Evolutionary conservation across 2,329 filamentous ascomycete genomes (phyloP), one percentile per base, ranked within the genome.

Genomic region (Arthrinium puccinioides): DNA sequence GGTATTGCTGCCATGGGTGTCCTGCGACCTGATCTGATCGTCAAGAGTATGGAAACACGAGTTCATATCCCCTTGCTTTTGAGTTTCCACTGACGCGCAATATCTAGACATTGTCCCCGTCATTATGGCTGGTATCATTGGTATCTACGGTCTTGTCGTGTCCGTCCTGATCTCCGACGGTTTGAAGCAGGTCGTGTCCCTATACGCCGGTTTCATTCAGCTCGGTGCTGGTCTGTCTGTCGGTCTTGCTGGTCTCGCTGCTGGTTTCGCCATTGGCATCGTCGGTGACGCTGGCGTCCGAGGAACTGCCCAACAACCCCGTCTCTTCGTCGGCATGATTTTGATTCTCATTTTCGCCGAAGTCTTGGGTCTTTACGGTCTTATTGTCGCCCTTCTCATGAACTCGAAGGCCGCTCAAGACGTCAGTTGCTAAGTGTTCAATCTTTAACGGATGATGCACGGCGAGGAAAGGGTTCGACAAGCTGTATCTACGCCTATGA

Each of bases 121-220:
- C 69, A 95, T 98, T 82, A 98, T 98, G 92, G 92, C 92, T 76
- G 92, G 92, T 97, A 98, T 98, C 69, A 97, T 98, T 70, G 92
- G 87, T 84, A 97, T 98, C 67, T 98, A 92, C 72, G 86, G 86
- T 56, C 77, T 92, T 49, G 86, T 92, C 67, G 85, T 90, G 44
- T 89, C 86, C 14, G 86, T 92, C 62, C 69, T 92, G 57, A 87
- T 92, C 60, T 88, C 86, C 58, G 84, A 87, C 62, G 80, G 79
- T 54, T 71, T 92, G 48, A 74, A 72, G 53, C 84, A 90, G 66
- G 61, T 77, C 48, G 67, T 84, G 44, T 73, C 85, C 43, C 74
- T 92, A 44, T 90, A 83, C 68, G 87, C 84, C 39, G 82, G 83
- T 43, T 89, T 90, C 70, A 86, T 90, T 56, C 86, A 90, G 64